A percentile compares a stretch with the other conserved stretches of the same genome.
These are phyloP conservation scores for Pterocarpus santalinus DNA, from an alignment of 306 rosid species.

Conservation along the genomic window DNA sequence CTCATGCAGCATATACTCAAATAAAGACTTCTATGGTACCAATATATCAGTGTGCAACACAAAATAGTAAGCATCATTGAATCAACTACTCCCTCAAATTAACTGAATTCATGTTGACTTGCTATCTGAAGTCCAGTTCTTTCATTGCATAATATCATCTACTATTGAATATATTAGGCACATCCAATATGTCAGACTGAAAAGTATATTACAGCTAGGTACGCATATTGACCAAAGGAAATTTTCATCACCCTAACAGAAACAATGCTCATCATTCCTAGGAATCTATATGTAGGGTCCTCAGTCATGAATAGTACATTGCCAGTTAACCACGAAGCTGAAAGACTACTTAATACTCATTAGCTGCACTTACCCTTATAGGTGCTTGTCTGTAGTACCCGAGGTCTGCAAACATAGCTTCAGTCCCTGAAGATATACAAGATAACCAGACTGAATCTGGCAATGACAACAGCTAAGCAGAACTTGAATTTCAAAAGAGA, in stretches of 20 bases:
- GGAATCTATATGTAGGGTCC: constrained; percentile 29
- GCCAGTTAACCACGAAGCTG: constrained; percentile 38
- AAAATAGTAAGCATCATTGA: constrained; percentile 45
- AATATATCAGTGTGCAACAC: constrained; percentile 7
- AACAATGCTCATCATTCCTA: constrained; percentile 31
- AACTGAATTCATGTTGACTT: constrained; percentile 13
- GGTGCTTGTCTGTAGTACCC: constrained; percentile 74
- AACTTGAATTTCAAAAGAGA: constrained; percentile 36
- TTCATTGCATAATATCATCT: constrained; percentile 34
- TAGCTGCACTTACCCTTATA: constrained; percentile 70
- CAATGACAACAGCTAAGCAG: constrained; percentile 29
- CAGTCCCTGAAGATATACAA: constrained; percentile 71
- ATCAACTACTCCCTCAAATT: constrained; percentile 35
- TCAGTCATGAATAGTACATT: constrained; percentile 40
- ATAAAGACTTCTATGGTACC: constrained; percentile 27
- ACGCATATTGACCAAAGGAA: constrained; percentile 31
- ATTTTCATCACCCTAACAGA: constrained; percentile 35
- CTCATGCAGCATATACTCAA: constrained; percentile 24
- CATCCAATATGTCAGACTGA: constrained; percentile 21
- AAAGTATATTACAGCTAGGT: constrained; percentile 36
- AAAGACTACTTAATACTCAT: constrained; percentile 43
- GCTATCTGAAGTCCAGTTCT: constrained; percentile 31
- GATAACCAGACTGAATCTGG: constrained; percentile 47
- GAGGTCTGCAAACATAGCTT: constrained; percentile 85
- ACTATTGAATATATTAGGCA: constrained; percentile 31